Evolutionary conservation across 2,329 filamentous ascomycete species (phyloP).

Genomic region (Hypoxylon sp.): DNA sequence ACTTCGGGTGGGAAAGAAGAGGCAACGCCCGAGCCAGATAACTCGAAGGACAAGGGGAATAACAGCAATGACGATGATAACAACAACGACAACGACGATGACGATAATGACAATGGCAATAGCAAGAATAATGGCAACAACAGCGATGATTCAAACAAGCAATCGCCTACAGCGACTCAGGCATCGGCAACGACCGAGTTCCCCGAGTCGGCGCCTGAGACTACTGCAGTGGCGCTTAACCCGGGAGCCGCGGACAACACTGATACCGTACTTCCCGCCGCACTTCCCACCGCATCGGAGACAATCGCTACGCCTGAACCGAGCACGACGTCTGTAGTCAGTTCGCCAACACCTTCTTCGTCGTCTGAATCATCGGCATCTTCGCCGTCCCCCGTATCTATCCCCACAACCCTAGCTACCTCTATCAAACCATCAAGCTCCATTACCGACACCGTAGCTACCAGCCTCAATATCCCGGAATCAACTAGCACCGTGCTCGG

Average conservation of each 20-base stretch:
- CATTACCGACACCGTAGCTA: conserved; percentile 42
- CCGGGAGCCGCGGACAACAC: conserved; percentile 22
- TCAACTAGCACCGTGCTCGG: conserved; percentile 22
- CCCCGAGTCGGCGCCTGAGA: conserved; percentile 19
- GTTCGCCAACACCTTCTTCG: neutral
- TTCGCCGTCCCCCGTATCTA: neutral
- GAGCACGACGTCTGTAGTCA: conserved; percentile 27
- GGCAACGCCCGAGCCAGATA: conserved; percentile 25
- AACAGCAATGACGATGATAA: neutral
- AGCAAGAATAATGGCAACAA: neutral
- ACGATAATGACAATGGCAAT: neutral
- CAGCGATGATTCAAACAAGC: conserved; percentile 2
- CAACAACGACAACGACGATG: no score
- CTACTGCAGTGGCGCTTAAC: conserved; percentile 34
- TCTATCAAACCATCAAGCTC: conserved; percentile 41
- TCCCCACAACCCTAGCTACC: conserved; percentile 43
- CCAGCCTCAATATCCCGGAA: conserved; percentile 40
- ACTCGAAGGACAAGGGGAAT: conserved; percentile 7
- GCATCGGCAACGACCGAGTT: conserved; percentile 13
- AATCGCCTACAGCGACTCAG: conserved; percentile 1
- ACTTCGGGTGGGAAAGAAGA: conserved; percentile 22
- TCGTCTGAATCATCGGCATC: neutral
- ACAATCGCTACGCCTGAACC: conserved; percentile 20
- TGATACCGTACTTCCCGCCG: conserved; percentile 12
- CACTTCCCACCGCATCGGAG: conserved; percentile 17